Evolutionary conservation across 2,329 filamentous ascomycete species (phyloP).

Genomic region (Aphanoascus verrucosus): DNA sequence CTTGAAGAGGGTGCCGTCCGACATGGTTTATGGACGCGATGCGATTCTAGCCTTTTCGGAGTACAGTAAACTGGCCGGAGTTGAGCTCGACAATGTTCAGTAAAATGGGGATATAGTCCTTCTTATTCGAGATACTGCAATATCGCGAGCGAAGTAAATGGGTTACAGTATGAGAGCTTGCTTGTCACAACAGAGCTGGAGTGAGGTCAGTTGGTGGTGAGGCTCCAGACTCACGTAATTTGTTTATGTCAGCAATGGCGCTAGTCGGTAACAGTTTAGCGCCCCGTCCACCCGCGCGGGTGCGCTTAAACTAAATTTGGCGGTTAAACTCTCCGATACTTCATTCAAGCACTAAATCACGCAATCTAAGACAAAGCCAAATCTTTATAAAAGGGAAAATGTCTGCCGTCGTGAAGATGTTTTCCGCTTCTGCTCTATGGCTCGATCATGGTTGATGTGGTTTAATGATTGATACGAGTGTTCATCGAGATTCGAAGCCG

Average conservation of each 20-base stretch:
- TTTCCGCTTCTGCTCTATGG: background rate
- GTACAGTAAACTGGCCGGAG: background rate
- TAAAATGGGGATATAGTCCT: background rate
- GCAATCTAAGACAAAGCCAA: conserved; percentile 1
- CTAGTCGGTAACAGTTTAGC: background rate
- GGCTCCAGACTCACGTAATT: background rate
- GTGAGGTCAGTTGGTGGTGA: background rate
- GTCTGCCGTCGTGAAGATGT: background rate
- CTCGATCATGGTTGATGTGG: background rate
- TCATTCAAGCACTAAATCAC: conserved; percentile 2
- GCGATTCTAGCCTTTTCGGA: background rate
- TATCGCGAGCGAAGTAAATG: background rate
- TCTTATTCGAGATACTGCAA: background rate
- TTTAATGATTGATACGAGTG: background rate
- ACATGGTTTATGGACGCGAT: conserved; percentile 48
- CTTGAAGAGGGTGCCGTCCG: conserved; percentile 67
- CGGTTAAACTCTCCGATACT: background rate
- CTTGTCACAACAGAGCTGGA: background rate
- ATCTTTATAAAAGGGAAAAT: conserved; percentile 4
- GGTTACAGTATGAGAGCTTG: background rate
- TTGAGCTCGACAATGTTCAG: background rate
- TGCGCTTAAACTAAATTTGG: conserved; percentile 2
- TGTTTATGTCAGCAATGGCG: conserved; percentile 2
- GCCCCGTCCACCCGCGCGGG: background rate
- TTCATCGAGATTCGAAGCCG: background rate